Evolutionary conservation across 257 asterid species (phyloP).

Genomic region (Solanum bulbocastanum): DNA sequence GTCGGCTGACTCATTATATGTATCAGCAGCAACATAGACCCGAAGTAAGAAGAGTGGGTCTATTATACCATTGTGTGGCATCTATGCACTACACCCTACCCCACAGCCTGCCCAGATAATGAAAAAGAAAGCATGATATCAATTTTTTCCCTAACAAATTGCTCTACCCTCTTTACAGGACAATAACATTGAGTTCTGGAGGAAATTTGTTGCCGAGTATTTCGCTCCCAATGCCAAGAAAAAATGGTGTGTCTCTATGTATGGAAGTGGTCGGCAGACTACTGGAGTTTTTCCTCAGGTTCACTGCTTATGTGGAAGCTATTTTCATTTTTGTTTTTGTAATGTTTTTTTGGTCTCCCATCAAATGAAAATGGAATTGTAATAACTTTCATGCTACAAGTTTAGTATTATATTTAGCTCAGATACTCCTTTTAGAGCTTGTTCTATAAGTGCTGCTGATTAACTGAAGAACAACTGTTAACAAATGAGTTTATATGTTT

Average conservation of each 20-base stretch:
- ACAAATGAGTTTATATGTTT: neutral
- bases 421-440: neutral
- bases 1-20: conserved; percentile 89
- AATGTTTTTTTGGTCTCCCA: neutral
- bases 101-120: neutral
- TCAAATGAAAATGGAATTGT: neutral
- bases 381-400: neutral
- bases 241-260: conserved; percentile 97
- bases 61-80: neutral
- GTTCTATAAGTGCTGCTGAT: neutral
- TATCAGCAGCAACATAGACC: conserved; percentile 97
- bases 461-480: neutral
- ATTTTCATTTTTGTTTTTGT: neutral
- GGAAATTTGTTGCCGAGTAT: conserved; percentile 80
- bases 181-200: conserved; percentile 82
- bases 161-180: conserved; percentile 34
- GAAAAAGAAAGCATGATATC: neutral
- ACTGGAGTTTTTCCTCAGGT: conserved; percentile 98
- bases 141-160: neutral
- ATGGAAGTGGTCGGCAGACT: conserved; percentile 91
- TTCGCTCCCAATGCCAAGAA: conserved; percentile 92
- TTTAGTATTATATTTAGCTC: neutral
- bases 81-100: neutral
- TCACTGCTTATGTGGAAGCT: conserved; percentile 1
- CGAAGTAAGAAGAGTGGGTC: conserved; percentile 37